These are phyloP conservation scores for Calonectria naviculata DNA, from an alignment of 2,329 filamentous ascomycete species.

Conservation along the genomic window DNA sequence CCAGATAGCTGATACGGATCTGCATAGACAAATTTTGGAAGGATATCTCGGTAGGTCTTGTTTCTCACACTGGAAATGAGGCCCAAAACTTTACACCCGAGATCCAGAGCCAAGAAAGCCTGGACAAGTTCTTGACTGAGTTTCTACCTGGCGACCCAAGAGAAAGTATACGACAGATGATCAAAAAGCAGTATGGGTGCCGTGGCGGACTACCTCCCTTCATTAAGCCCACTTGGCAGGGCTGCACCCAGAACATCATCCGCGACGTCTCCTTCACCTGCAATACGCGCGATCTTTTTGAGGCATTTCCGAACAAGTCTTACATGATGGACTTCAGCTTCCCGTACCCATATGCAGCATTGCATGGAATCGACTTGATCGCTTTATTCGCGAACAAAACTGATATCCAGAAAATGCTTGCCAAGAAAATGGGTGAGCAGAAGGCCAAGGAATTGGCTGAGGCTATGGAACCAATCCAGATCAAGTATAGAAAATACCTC, in stretches of 20 bases:
- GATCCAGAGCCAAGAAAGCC: not conserved
- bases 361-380: conserved; percentile 11
- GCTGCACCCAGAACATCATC: not conserved
- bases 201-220: not conserved
- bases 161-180: not conserved
- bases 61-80: conserved; percentile 17
- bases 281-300: conserved; percentile 22
- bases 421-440: not conserved
- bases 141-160: conserved; percentile 7
- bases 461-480: not conserved
- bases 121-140: not conserved
- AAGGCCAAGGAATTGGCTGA: not conserved
- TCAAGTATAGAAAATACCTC: not conserved
- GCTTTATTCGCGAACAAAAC: conserved; percentile 6
- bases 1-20: not conserved
- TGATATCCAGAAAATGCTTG: not conserved
- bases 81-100: not conserved
- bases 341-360: not conserved
- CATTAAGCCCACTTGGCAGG: not conserved
- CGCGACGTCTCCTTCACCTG: conserved; percentile 24
- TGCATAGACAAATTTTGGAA: not conserved
- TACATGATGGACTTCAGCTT: conserved; percentile 27
- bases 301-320: not conserved
- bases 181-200: conserved; percentile 9
- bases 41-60: conserved; percentile 1